phyloP scores from a whole-genome alignment of 108 stramenopile genomes.

The Nitzschia sp. region DNA sequence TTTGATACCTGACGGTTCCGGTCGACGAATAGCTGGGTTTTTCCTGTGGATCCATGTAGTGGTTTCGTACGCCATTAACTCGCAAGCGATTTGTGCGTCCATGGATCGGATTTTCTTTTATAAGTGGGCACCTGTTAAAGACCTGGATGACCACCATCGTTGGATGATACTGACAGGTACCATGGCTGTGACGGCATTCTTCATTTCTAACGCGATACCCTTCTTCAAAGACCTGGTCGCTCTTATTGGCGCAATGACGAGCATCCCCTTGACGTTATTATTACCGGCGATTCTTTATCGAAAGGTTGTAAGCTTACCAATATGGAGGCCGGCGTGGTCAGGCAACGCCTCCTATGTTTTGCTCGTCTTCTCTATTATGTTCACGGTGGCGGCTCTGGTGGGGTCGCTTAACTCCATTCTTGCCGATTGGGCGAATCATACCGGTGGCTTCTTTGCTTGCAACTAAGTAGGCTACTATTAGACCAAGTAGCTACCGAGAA shows the following conservation, averaged over 20 bases:
- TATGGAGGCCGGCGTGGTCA: constrained; percentile 23
- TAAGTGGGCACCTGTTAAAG: constrained; percentile 20
- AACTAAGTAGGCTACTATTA: too few relatives aligned
- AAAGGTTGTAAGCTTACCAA: constrained; percentile 25
- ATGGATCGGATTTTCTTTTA: constrained; percentile 60
- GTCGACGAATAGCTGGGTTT: constrained; percentile 57
- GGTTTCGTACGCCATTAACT: constrained; percentile 78
- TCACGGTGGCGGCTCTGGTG: constrained; percentile 56
- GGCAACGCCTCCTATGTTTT: constrained; percentile 33
- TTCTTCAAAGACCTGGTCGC: constrained; percentile 79
- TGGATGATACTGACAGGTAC: constrained; percentile 56
- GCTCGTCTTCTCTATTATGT: constrained; percentile 45
- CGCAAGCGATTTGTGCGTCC: constrained; percentile 71
- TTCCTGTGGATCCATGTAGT: constrained; percentile 75
- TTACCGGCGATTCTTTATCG: constrained; percentile 67
- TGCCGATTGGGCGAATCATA: constrained; percentile 54
- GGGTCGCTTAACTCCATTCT: constrained; percentile 60
- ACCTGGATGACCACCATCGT: constrained; percentile 28
- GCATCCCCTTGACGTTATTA: constrained; percentile 61
- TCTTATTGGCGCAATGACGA: constrained; percentile 67
- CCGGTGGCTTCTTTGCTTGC: constrained; percentile 32
- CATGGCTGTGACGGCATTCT: constrained; percentile 48
- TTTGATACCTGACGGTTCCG: constrained; percentile 43
- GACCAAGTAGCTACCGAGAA: too few relatives aligned
- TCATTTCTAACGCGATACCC: constrained; percentile 66